Percentiles rank a stretch among this genome's conserved stretches.
Evolutionary conservation across 805 yeast species (phyloP).

Genomic region (Torulaspora microellipsoides): DNA sequence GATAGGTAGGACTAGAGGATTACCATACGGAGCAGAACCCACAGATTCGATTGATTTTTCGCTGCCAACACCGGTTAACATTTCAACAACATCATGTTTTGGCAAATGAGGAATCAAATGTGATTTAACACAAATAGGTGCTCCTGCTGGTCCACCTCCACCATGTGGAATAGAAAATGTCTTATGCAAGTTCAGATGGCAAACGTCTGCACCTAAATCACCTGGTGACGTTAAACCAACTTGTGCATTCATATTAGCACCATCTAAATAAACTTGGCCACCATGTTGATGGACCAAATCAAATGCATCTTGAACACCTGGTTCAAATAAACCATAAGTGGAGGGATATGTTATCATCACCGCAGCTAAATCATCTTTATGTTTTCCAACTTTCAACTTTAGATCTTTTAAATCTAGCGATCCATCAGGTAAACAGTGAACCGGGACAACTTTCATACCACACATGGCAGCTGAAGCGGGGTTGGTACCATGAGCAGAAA

Average conservation of each 20-base stretch:
- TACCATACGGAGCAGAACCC: slow-evolving; percentile 92
- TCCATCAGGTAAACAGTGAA: slow-evolving; percentile 81
- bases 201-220: slow-evolving; percentile 95
- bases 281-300: slow-evolving; percentile 81
- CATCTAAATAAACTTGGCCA: slow-evolving; percentile 96
- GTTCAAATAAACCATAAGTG: slow-evolving; percentile 94
- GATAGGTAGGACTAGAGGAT: slow-evolving; percentile 88
- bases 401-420: slow-evolving; percentile 80
- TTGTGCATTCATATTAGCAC: slow-evolving; percentile 99
- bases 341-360: slow-evolving; percentile 97
- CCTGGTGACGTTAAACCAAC: slow-evolving; percentile 97
- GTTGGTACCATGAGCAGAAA: slow-evolving; percentile 96
- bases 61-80: slow-evolving; percentile 41
- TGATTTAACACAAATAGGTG: slow-evolving; percentile 88
- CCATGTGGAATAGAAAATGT: slow-evolving; percentile 98
- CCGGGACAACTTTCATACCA: slow-evolving; percentile 88
- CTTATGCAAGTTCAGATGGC: slow-evolving; percentile 94
- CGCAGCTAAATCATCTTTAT: slow-evolving; percentile 72
- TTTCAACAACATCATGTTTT: slow-evolving; percentile 56
- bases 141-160: slow-evolving; percentile 99
- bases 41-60: slow-evolving; percentile 66
- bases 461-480: slow-evolving; percentile 99
- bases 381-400: slow-evolving; percentile 62
- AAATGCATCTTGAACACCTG: slow-evolving; percentile 79
- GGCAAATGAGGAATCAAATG: slow-evolving; percentile 84